Percentiles rank a stretch among this genome's conserved stretches.
phyloP scores from a whole-genome alignment of 164 flowering plant species.

The Brasenia schreberi region DNA sequence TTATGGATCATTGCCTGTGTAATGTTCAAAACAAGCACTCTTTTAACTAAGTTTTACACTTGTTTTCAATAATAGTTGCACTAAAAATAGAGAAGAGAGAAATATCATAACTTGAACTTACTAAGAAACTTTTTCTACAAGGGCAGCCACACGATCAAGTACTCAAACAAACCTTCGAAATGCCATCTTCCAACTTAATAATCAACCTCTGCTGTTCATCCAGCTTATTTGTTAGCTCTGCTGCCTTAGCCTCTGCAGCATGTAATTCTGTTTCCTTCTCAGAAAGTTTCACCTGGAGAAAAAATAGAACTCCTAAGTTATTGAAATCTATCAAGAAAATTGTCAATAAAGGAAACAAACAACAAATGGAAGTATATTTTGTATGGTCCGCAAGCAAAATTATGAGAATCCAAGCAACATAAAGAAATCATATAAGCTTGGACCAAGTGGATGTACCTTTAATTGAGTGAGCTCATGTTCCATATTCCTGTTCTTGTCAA shows the following conservation, averaged over 20 bases:
- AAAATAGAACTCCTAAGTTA: not conserved
- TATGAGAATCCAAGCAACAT: conserved; percentile 1
- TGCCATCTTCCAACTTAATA: conserved; percentile 95
- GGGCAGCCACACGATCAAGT: not conserved
- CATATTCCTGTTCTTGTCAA: conserved; percentile 95
- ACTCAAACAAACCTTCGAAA: conserved; percentile 52
- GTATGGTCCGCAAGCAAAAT: not conserved
- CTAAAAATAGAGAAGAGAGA: not conserved
- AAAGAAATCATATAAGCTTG: not conserved
- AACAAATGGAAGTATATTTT: too few relatives aligned
- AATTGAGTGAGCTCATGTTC: conserved; percentile 93
- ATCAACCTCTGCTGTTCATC: conserved; percentile 78
- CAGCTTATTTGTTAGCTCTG: conserved; percentile 54
- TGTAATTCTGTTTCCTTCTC: conserved; percentile 69
- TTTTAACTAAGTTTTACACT: not conserved
- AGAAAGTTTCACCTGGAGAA: conserved; percentile 66
- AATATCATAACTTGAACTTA: not conserved
- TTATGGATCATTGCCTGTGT: too few relatives aligned
- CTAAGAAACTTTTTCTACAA: not conserved
- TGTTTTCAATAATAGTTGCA: not conserved
- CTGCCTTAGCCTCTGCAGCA: conserved; percentile 56
- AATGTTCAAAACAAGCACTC: too few relatives aligned
- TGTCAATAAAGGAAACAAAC: not conserved
- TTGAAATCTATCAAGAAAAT: not conserved
- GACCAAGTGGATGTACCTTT: conserved; percentile 34